A percentile compares a stretch with the other conserved stretches of the same genome.
These are phyloP conservation scores for Hebeloma cylindrosporum DNA, from an alignment of 768 basidiomycete species.

Conservation along the genomic window DNA sequence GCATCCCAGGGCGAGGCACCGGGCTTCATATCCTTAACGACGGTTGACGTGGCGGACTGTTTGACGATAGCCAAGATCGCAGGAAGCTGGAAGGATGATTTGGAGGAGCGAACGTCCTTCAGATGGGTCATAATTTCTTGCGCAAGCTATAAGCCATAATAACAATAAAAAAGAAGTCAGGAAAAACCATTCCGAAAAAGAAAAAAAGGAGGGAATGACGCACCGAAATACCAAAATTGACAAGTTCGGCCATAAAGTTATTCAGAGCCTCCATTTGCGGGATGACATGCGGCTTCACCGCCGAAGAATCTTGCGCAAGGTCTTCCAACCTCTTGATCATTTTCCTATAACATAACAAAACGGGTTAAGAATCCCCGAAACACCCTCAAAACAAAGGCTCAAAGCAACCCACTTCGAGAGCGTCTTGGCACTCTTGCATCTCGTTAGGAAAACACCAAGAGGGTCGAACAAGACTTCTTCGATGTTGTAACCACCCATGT, in stretches of 20 bases:
- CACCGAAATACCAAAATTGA: constrained; percentile 91
- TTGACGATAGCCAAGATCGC: constrained; percentile 70
- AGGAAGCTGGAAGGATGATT: constrained; percentile 73
- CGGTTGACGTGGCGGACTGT: constrained; percentile 70
- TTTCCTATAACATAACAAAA: constrained; percentile 56
- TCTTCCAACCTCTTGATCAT: constrained; percentile 84
- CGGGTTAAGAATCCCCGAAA: background rate
- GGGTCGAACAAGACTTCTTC: constrained; percentile 79
- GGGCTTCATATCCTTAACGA: constrained; percentile 64
- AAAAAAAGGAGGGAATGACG: constrained; percentile 20
- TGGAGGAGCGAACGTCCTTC: constrained; percentile 75
- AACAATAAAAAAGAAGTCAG: background rate
- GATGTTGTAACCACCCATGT: constrained; percentile 74
- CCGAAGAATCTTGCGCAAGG: constrained; percentile 65
- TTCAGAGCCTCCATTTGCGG: constrained; percentile 73
- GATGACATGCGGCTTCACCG: constrained; percentile 69
- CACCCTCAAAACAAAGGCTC: background rate
- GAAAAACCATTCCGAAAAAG: too few species aligned
- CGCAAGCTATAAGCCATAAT: constrained; percentile 60
- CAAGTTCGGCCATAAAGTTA: constrained; percentile 73
- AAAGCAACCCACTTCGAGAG: constrained; percentile 64
- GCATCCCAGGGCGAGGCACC: constrained; percentile 77
- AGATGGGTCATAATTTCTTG: constrained; percentile 87
- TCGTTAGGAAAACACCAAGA: constrained; percentile 77
- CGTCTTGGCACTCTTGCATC: constrained; percentile 77